Conservation (phyloP, 1,284 basidiomycete genomes). For the Pseudozyma sp. region DNA sequence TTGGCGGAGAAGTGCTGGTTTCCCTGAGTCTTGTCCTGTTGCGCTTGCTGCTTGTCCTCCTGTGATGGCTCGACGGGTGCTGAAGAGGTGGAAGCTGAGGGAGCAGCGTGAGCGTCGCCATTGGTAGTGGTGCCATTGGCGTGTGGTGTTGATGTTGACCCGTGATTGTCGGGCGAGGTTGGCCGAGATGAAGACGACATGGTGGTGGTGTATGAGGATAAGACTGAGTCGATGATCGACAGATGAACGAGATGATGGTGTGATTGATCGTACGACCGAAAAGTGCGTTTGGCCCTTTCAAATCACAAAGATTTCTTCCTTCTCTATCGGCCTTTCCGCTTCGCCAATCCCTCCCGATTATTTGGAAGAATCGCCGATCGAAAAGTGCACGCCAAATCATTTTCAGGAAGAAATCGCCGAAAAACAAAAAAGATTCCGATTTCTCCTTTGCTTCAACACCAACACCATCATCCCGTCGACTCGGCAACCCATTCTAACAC, state of each 20-base stretch:
- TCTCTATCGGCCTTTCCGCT: too few relatives aligned
- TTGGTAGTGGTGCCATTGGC: slow-evolving; percentile 4
- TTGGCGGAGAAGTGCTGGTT: slow-evolving; percentile 63
- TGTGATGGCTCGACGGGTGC: slow-evolving; percentile 13
- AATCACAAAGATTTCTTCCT: too few relatives aligned
- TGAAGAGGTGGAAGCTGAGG: not conserved
- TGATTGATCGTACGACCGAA: too few relatives aligned
- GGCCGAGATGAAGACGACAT: slow-evolving; percentile 27
- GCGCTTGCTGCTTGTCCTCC: slow-evolving; percentile 45
- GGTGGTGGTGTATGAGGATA: not conserved
- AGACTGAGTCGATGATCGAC: not conserved
- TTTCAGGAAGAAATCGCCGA: too few relatives aligned
- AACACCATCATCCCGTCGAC: not conserved
- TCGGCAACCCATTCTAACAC: not conserved
- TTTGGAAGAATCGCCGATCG: too few relatives aligned
- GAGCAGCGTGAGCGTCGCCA: slow-evolving; percentile 1
- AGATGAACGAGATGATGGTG: too few relatives aligned
- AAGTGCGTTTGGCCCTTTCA: too few relatives aligned
- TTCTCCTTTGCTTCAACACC: slow-evolving; percentile 1
- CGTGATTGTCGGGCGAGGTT: slow-evolving; percentile 11
- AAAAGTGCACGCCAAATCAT: too few relatives aligned
- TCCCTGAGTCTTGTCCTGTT: slow-evolving; percentile 64
- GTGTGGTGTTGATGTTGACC: not conserved
- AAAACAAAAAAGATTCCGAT: not conserved
- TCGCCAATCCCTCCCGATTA: too few relatives aligned